A percentile compares a stretch with the other conserved stretches of the same genome.
phyloP scores from a whole-genome alignment of 23 red algal species.

The Gracilaria caudata region DNA sequence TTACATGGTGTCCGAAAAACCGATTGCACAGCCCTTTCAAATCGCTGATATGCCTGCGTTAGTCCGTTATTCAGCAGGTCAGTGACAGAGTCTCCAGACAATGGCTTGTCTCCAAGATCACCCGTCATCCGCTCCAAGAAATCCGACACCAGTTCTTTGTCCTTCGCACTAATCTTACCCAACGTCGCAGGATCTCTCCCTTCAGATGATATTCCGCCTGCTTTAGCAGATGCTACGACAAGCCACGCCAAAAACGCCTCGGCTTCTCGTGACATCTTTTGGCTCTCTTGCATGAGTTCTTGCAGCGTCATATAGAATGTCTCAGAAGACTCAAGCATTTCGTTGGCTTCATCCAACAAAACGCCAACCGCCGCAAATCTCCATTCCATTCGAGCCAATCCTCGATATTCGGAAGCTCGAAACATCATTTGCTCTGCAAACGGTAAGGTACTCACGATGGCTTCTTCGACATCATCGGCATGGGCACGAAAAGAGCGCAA shows the following conservation, averaged over 20 bases:
- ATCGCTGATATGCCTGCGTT: not conserved
- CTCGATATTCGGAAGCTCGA: conserved; percentile 58
- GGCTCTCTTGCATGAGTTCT: conserved; percentile 36
- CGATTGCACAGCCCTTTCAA: not conserved
- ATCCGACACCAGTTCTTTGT: conserved; percentile 19
- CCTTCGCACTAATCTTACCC: conserved; percentile 12
- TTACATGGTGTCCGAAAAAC: conserved; percentile 1
- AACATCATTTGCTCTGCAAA: conserved; percentile 53
- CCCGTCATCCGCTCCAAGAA: conserved; percentile 44
- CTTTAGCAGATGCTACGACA: conserved; percentile 48
- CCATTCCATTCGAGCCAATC: conserved; percentile 21
- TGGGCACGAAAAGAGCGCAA: conserved; percentile 44
- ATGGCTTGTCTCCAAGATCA: not conserved
- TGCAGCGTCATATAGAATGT: conserved; percentile 19
- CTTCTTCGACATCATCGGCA: conserved; percentile 38
- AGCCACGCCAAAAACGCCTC: conserved; percentile 67
- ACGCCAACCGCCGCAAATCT: conserved; percentile 53
- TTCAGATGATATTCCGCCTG: conserved; percentile 27
- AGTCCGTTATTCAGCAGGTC: conserved; percentile 3
- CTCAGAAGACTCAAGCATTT: conserved; percentile 31
- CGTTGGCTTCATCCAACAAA: not conserved
- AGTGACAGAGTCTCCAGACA: not conserved
- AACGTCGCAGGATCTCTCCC: not conserved
- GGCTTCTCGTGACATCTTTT: conserved; percentile 44
- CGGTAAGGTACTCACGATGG: conserved; percentile 29